Evolutionary conservation across 495 filamentous ascomycete genomes (phyloP).

Genomic region (Terfezia boudieri): DNA sequence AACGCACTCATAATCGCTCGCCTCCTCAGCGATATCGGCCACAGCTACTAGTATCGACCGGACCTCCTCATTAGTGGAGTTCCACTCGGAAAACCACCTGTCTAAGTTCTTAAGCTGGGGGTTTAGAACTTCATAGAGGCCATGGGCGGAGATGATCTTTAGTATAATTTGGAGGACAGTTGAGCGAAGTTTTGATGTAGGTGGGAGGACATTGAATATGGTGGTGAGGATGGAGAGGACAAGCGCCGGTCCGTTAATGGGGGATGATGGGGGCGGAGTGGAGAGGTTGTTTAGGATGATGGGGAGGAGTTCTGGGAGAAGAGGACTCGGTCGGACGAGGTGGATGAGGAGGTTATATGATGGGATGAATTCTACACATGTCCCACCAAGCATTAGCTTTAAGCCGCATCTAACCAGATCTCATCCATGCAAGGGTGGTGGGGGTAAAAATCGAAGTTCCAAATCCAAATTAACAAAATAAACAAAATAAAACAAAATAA

Average conservation of each 20-base stretch:
- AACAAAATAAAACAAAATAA: too few species aligned
- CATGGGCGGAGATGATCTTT: constrained; percentile 46
- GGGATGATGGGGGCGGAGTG: constrained; percentile 64
- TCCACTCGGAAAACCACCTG: constrained; percentile 64
- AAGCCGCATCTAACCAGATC: neutral
- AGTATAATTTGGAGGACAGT: constrained; percentile 72
- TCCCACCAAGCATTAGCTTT: neutral
- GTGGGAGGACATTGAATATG: constrained; percentile 80
- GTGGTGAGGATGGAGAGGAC: constrained; percentile 75
- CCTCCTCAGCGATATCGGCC: constrained; percentile 52
- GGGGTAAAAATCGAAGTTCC: neutral
- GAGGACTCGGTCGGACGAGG: constrained; percentile 62
- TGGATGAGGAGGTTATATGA: constrained; percentile 93
- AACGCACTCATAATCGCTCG: constrained; percentile 47
- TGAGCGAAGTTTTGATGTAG: constrained; percentile 55
- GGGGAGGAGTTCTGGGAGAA: constrained; percentile 64
- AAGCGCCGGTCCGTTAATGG: constrained; percentile 59
- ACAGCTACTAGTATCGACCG: constrained; percentile 61
- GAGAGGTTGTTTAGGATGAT: constrained; percentile 69
- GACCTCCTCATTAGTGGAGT: constrained; percentile 53
- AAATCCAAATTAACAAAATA: neutral
- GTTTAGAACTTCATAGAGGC: constrained; percentile 57
- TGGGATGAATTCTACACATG: constrained; percentile 54
- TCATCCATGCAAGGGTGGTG: neutral
- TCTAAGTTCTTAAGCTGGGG: constrained; percentile 58